Conservation (phyloP, 2,329 filamentous ascomycete genomes). For the Colletotrichum ledebouriae region DNA sequence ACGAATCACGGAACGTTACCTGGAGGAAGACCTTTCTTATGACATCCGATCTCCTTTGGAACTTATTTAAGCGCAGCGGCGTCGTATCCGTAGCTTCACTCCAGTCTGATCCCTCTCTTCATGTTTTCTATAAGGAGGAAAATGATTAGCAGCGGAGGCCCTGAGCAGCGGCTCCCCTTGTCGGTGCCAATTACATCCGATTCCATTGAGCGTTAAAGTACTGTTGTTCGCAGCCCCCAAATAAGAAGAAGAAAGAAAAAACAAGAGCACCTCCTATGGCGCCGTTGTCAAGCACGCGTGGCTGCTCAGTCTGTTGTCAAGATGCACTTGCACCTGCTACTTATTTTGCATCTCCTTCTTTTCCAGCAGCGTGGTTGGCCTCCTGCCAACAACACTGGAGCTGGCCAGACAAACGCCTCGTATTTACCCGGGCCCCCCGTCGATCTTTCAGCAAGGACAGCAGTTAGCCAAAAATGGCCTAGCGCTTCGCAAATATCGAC, state of each 20-base stretch:
- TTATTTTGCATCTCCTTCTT: too few species aligned
- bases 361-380: background rate
- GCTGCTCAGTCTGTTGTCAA: conserved; percentile 11
- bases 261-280: background rate
- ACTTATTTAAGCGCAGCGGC: background rate
- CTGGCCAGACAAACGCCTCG: background rate
- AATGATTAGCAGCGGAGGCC: background rate
- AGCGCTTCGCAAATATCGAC: conserved; percentile 12
- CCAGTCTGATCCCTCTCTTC: conserved; percentile 2
- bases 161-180: background rate
- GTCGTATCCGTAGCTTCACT: background rate
- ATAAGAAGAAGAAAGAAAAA: background rate
- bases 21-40: background rate
- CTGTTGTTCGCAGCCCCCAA: too few species aligned
- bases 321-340: too few species aligned
- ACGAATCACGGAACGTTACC: too few species aligned
- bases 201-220: too few species aligned
- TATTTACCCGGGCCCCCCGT: background rate
- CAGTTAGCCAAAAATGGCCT: conserved; percentile 6
- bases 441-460: background rate
- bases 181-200: too few species aligned
- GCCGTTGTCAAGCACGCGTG: conserved; percentile 7
- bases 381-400: background rate
- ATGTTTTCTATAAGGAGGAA: conserved; percentile 4
- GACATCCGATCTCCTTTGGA: background rate